phyloP scores from a whole-genome alignment of 1,284 basidiomycete genomes.

The Stygiomarasmius scandens region DNA sequence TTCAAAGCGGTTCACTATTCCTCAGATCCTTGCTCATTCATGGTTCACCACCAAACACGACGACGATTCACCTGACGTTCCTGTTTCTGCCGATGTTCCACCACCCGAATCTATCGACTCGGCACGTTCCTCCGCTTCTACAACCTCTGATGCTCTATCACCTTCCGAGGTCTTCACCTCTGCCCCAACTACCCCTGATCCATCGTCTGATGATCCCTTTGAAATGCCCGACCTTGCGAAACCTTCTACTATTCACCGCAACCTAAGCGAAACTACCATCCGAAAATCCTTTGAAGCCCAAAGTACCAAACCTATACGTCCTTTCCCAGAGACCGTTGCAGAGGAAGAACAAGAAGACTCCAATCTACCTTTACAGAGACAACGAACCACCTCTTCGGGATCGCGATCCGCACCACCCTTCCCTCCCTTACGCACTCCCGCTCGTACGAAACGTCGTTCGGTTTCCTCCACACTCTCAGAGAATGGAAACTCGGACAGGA shows the following conservation, averaged over 20 bases:
- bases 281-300: conserved; percentile 36
- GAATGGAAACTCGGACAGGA: conserved; percentile 42
- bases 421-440: conserved; percentile 82
- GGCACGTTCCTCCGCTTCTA: conserved; percentile 45
- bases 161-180: conserved; percentile 57
- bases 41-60: conserved; percentile 76
- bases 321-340: conserved; percentile 45
- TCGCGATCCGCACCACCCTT: conserved; percentile 51
- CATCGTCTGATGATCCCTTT: conserved; percentile 42
- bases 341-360: conserved; percentile 43
- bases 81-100: conserved; percentile 7
- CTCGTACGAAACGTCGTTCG: conserved; percentile 91
- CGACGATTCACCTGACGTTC: conserved; percentile 30
- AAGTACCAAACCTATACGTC: conserved; percentile 25
- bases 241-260: conserved; percentile 40
- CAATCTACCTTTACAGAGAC: conserved; percentile 22
- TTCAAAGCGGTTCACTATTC: conserved; percentile 74
- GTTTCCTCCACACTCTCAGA: conserved; percentile 80
- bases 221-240: conserved; percentile 28
- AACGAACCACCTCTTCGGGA: conserved; percentile 34
- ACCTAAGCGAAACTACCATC: conserved; percentile 58
- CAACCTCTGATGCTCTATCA: conserved; percentile 52
- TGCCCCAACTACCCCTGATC: conserved; percentile 57
- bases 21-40: conserved; percentile 84
- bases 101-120: conserved; percentile 27